Conservation (phyloP, 768 basidiomycete genomes). For the Lentinus brumalis region DNA sequence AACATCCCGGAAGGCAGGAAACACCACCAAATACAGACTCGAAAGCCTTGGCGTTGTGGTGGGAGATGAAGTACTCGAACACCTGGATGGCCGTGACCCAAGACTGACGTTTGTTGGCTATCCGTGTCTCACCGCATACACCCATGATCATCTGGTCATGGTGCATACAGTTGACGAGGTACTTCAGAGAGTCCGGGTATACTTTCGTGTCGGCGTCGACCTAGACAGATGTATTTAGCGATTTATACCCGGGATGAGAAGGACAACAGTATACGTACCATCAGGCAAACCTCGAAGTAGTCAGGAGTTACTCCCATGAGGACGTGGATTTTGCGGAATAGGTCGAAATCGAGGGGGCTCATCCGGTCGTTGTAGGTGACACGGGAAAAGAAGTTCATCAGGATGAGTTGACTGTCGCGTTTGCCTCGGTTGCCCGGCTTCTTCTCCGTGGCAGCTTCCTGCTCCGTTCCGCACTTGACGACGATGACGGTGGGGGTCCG, state of each 20-base stretch:
- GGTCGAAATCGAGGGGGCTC: slow-evolving; percentile 95
- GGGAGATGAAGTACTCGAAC: slow-evolving; percentile 98
- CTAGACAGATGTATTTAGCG: slow-evolving; percentile 40
- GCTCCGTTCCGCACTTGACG: slow-evolving; percentile 95
- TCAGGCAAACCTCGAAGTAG: slow-evolving; percentile 95
- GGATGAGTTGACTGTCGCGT: slow-evolving; percentile 95
- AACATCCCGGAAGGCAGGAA: slow-evolving; percentile 98
- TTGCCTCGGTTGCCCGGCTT: slow-evolving; percentile 99
- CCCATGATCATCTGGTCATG: slow-evolving; percentile 99
- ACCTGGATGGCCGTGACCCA: slow-evolving; percentile 99
- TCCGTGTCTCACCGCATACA: slow-evolving; percentile 96
- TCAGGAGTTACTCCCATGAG: slow-evolving; percentile 99
- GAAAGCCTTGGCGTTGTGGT: slow-evolving; percentile 97
- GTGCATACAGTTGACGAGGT: slow-evolving; percentile 98
- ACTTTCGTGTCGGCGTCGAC: slow-evolving; percentile 99
- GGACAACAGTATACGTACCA: slow-evolving; percentile 60
- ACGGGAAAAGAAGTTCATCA: slow-evolving; percentile 99
- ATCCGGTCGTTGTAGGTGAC: slow-evolving; percentile 99
- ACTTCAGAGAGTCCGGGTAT: slow-evolving; percentile 84
- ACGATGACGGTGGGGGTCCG: slow-evolving; percentile 93
- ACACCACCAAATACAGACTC: slow-evolving; percentile 99
- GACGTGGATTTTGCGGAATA: slow-evolving; percentile 94
- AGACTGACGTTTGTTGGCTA: slow-evolving; percentile 96
- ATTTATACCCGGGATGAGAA: not conserved
- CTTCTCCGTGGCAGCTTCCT: slow-evolving; percentile 78